These are phyloP conservation scores for Sinapis alba DNA, from an alignment of 441 rosid species.

Conservation along the genomic window DNA sequence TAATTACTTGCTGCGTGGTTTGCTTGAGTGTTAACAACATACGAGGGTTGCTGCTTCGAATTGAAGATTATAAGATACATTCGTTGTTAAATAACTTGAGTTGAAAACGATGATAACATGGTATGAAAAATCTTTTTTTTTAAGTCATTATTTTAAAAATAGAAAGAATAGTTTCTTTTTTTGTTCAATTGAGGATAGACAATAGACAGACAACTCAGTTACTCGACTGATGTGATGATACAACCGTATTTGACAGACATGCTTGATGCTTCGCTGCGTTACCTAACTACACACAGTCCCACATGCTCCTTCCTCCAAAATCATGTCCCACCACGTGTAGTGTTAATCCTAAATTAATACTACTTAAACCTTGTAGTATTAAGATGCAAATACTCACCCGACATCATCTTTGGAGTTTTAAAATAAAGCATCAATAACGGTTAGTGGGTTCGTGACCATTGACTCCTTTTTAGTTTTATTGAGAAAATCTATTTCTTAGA, in stretches of 20 bases:
- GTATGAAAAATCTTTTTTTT: too few species aligned
- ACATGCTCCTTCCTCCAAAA: constrained; percentile 21
- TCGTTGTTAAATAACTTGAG: too few species aligned
- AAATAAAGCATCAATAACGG: constrained; percentile 32
- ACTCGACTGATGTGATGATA: constrained; percentile 11
- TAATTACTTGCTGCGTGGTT: too few species aligned
- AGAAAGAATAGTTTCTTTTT: neutral
- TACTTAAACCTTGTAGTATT: neutral
- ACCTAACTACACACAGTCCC: constrained; percentile 11
- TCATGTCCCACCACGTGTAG: constrained; percentile 18
- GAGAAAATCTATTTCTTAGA: neutral
- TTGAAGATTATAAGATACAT: too few species aligned
- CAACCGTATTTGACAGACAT: constrained; percentile 29
- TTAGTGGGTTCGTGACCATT: constrained; percentile 35
- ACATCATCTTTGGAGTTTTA: constrained; percentile 26
- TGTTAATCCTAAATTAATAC: neutral
- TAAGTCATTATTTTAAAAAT: neutral
- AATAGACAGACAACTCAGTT: neutral
- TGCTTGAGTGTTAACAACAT: too few species aligned
- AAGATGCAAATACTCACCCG: constrained; percentile 18
- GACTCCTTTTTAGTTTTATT: constrained; percentile 29
- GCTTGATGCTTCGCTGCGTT: constrained; percentile 40
- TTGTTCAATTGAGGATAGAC: neutral
- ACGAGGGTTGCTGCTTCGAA: too few species aligned
- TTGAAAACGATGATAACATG: too few species aligned